These are phyloP conservation scores for Penicillium flavigenum DNA, from an alignment of 495 filamentous ascomycete genomes.

Conservation along the genomic window DNA sequence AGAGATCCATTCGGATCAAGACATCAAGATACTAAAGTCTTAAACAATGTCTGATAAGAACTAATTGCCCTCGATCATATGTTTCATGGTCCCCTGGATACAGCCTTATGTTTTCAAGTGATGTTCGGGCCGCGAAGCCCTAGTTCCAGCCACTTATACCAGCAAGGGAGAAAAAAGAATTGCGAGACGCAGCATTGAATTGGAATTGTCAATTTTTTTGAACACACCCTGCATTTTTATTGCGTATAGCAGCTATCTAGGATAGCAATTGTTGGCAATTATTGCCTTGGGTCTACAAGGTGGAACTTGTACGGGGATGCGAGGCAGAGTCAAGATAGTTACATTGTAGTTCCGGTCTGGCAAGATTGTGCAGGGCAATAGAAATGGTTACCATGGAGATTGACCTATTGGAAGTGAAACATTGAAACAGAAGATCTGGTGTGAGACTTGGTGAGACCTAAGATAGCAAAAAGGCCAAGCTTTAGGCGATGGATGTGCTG, in stretches of 20 bases:
- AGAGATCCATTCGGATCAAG: not conserved
- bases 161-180: constrained; percentile 23
- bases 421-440: not conserved
- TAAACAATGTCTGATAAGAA: not conserved
- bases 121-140: not conserved
- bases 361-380: not conserved
- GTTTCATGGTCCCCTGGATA: constrained; percentile 5
- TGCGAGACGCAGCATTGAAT: not conserved
- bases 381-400: not conserved
- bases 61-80: not conserved
- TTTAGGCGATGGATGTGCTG: constrained; percentile 18
- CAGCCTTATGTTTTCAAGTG: constrained; percentile 23
- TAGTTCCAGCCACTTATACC: constrained; percentile 23
- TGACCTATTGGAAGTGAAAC: not conserved
- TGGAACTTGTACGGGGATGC: not conserved
- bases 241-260: constrained; percentile 11
- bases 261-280: constrained; percentile 14
- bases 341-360: not conserved
- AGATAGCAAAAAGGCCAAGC: constrained; percentile 16
- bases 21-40: not conserved
- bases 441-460: not conserved
- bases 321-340: not conserved
- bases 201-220: not conserved
- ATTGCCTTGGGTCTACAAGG: constrained; percentile 4
- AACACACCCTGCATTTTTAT: constrained; percentile 7